Evolutionary conservation across 2,329 filamentous ascomycete genomes (phyloP).

Genomic region (Scytalidium lignicola): DNA sequence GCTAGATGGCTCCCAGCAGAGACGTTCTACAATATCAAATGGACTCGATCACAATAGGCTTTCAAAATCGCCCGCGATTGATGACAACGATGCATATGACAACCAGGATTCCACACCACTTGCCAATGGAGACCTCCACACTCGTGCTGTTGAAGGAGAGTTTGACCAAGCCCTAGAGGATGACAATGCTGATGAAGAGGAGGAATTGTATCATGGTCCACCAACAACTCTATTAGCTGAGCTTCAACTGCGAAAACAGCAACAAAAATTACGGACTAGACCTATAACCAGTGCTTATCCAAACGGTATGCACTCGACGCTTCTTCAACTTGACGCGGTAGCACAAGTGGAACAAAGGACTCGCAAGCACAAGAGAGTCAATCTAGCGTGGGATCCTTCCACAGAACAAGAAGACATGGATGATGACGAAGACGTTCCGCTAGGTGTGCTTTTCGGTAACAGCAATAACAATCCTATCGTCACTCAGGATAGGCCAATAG

Average conservation of each 20-base stretch:
- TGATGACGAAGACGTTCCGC: slow-evolving; percentile 78
- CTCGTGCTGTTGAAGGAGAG: slow-evolving; percentile 6
- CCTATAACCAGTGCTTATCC: slow-evolving; percentile 58
- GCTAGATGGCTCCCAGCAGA: slow-evolving; percentile 12
- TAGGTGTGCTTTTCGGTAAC: slow-evolving; percentile 71
- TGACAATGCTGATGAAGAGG: slow-evolving; percentile 39
- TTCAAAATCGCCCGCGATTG: slow-evolving; percentile 13
- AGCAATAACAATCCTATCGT: slow-evolving; percentile 40
- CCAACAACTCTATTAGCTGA: slow-evolving; percentile 92
- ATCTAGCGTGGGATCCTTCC: slow-evolving; percentile 76
- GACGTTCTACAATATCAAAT: slow-evolving; percentile 18
- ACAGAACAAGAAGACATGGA: slow-evolving; percentile 39
- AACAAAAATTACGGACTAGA: slow-evolving; percentile 74
- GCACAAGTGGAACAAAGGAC: slow-evolving; percentile 76
- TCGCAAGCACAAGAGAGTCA: slow-evolving; percentile 69
- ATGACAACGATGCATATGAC: slow-evolving; percentile 20
- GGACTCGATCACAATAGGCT: slow-evolving; percentile 12
- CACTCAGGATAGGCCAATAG: slow-evolving; percentile 60
- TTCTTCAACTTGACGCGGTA: slow-evolving; percentile 86
- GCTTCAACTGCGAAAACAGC: slow-evolving; percentile 82
- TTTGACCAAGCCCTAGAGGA: slow-evolving; percentile 30
- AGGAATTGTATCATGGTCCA: slow-evolving; percentile 56
- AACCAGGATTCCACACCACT: slow-evolving; percentile 16
- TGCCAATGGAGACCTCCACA: slow-evolving; percentile 10
- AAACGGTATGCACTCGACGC: slow-evolving; percentile 82